These are phyloP conservation scores for Quercus engelmannii DNA, from an alignment of 306 rosid genomes.

Conservation along the genomic window DNA sequence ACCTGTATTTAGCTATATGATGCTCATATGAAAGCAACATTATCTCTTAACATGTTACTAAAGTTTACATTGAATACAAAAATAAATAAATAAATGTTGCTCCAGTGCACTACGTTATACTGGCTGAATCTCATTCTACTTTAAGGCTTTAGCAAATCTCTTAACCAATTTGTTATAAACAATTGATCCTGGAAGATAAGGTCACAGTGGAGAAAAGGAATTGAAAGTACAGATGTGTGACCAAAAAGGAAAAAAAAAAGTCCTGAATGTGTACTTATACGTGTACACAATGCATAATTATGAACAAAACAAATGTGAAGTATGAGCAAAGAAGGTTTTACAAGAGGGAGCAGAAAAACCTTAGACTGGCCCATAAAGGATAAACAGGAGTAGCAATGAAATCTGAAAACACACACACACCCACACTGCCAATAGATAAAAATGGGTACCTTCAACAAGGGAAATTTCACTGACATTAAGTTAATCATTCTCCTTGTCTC, in stretches of 20 bases:
- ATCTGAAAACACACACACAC: not conserved
- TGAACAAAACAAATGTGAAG: not conserved
- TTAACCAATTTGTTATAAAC: not conserved
- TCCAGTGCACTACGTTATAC: not conserved
- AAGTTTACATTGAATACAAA: not conserved
- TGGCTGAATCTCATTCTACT: not conserved
- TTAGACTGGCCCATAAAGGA: not conserved
- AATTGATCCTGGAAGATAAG: not conserved
- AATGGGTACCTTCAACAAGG: conserved; percentile 63
- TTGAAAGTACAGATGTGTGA: not conserved
- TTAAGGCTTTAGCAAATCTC: not conserved
- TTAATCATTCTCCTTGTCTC: conserved; percentile 76
- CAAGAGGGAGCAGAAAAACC: not conserved
- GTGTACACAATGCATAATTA: not conserved
- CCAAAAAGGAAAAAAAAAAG: too few relatives aligned
- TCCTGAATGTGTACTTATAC: not conserved
- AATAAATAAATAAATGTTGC: not conserved
- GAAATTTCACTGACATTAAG: conserved; percentile 64
- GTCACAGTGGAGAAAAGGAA: not conserved
- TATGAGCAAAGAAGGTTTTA: not conserved
- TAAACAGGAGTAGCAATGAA: not conserved
- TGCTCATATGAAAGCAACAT: not conserved
- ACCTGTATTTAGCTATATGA: not conserved
- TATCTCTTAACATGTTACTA: not conserved
- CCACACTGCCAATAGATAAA: not conserved